Base-by-base conservation (phyloP, 495 filamentous ascomycete species). In the Neurospora sp. region DNA sequence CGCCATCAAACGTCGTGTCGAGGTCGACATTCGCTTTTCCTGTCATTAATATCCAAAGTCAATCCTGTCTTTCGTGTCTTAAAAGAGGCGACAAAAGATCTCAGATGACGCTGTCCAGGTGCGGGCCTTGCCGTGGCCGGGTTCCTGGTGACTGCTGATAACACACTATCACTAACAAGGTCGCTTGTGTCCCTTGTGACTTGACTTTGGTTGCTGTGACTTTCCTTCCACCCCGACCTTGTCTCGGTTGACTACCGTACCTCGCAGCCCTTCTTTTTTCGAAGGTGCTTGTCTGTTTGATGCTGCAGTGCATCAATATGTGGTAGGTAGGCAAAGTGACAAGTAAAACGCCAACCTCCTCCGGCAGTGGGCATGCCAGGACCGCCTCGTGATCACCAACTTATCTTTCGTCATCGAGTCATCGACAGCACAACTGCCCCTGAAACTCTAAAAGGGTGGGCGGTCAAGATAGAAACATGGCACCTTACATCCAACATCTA, bases 351-450 rank as follows among this genome's bases (percentile, higher is more conserved):
- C 53, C 53, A 65, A 65, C 53, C 53, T 65, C 53, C 27, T 5
- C 38, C 14, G 69, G 39, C 46, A 53, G 18, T 35, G 27, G 40
- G 53, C 39, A 68, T 20, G 71, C 59, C 53, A 42, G 35, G 59
- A 48, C 69, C 44, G 39, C 65, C 77, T 79, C 75, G 77, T 79
- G 78, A 79, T 78, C 77, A 48, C n/a, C 16, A 46, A 53, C 27
- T 68, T 73, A 73, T 77, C 76, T 77, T 76, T 76, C 78, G 77
- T 79, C 78, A 80, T 80, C 71, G 59, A 71, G 69, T 61, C 77
- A 75, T 71, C 53, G 16, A 68, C 53, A 41, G 7, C 14, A 37
- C 27, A 65, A 31, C 27, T 65, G 27, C 35, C 7, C 3, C 14
- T 31, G 22, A 71, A 72, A 42, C 39, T 39, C 10, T 39, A 10